A percentile compares a stretch with the other conserved stretches of the same genome.
phyloP scores from a whole-genome alignment of 2,329 filamentous ascomycete genomes.

The Incumbomyces delicatus region DNA sequence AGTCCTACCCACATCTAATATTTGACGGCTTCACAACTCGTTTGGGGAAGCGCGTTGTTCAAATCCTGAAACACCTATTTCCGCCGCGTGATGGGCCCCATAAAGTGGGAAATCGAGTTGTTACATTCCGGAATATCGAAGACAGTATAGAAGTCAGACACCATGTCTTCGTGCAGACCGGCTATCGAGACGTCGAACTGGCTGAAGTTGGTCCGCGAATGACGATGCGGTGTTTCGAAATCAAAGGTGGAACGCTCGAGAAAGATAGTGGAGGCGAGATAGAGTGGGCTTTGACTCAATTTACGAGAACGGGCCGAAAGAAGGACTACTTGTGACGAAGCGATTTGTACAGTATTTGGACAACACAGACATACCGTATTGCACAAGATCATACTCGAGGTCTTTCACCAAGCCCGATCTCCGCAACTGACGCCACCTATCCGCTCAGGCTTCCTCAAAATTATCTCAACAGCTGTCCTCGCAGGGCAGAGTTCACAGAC shows the following conservation, averaged over 20 bases:
- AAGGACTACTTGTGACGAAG: slow-evolving; percentile 71
- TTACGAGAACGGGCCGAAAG: slow-evolving; percentile 85
- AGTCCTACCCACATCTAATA: slow-evolving; percentile 87
- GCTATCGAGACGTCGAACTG: slow-evolving; percentile 79
- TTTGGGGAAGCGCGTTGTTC: slow-evolving; percentile 72
- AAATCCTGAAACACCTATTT: slow-evolving; percentile 88
- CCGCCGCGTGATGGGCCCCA: slow-evolving; percentile 73
- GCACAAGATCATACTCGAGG: too few relatives aligned
- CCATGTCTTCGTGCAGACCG: slow-evolving; percentile 88
- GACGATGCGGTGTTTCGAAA: slow-evolving; percentile 96
- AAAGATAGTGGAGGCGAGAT: slow-evolving; percentile 78
- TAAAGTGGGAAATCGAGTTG: slow-evolving; percentile 77
- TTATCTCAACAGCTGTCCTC: too few relatives aligned
- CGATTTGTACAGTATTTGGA: background rate
- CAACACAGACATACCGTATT: too few relatives aligned
- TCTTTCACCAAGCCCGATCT: too few relatives aligned
- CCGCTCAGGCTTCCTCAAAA: too few relatives aligned
- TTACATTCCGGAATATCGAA: slow-evolving; percentile 90
- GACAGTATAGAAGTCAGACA: slow-evolving; percentile 81
- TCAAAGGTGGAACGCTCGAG: slow-evolving; percentile 80
- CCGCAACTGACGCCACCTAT: too few relatives aligned
- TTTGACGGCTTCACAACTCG: slow-evolving; percentile 86
- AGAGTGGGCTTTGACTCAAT: slow-evolving; percentile 94
- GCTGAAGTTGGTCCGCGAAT: slow-evolving; percentile 87
- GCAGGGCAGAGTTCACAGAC: too few relatives aligned